phyloP scores from a whole-genome alignment of 2,329 filamentous ascomycete species.

The Xylaria sp. region DNA sequence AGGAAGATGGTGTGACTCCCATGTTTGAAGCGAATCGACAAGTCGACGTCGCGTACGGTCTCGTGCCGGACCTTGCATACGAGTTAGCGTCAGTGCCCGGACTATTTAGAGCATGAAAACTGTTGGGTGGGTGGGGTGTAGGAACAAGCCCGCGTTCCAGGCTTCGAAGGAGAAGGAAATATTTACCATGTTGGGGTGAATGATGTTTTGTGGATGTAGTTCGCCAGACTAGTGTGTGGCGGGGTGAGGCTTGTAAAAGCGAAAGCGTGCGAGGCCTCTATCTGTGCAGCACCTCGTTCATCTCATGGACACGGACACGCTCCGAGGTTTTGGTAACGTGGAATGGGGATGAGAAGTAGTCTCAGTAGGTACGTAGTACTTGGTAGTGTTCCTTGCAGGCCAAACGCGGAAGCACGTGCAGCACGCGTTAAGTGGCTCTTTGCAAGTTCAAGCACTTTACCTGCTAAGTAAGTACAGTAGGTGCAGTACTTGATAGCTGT shows the following conservation, averaged over 20 bases:
- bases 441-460: no score
- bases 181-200: slow-evolving; percentile 23
- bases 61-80: slow-evolving; percentile 27
- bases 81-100: slow-evolving; percentile 21
- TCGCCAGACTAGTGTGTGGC: background rate
- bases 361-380: background rate
- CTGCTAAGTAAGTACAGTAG: background rate
- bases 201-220: background rate
- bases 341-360: no score
- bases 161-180: background rate
- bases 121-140: background rate
- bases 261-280: background rate
- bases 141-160: background rate
- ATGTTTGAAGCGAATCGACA: slow-evolving; percentile 74
- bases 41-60: slow-evolving; percentile 35
- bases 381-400: no score
- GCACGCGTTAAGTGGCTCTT: slow-evolving; percentile 1
- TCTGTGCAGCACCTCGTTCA: background rate
- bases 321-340: no score
- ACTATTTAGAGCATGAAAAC: background rate
- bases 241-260: background rate
- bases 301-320: background rate
- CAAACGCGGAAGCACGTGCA: background rate
- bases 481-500: background rate
- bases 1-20: slow-evolving; percentile 74